A percentile compares a stretch with the other conserved stretches of the same genome.
Evolutionary conservation across 495 filamentous ascomycete genomes (phyloP).

Genomic region (Annulohypoxylon bovei): DNA sequence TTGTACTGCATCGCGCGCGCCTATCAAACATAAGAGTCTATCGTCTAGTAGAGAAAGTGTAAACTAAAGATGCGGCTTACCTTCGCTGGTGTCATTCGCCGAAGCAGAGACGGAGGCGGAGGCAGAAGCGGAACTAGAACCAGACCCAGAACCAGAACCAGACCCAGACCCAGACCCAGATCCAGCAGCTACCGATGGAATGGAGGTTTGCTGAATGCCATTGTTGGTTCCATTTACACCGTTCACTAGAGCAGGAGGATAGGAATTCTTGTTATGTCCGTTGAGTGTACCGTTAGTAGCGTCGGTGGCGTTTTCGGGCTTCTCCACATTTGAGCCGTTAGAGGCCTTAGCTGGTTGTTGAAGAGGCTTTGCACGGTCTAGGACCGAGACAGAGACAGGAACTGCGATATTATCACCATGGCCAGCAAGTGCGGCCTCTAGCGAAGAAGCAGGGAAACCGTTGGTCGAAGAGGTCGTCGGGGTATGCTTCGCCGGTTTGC

Average conservation of each 20-base stretch:
- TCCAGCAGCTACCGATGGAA: not conserved
- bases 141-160: not conserved
- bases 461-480: slow-evolving; percentile 35
- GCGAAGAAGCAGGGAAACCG: slow-evolving; percentile 47
- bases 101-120: slow-evolving; percentile 13
- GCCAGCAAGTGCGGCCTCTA: slow-evolving; percentile 43
- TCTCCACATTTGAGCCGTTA: slow-evolving; percentile 44
- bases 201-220: not conserved
- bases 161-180: not conserved
- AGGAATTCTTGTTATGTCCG: not conserved
- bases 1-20: slow-evolving; percentile 27
- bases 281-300: not conserved
- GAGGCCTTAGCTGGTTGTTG: slow-evolving; percentile 36
- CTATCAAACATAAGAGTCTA: slow-evolving; percentile 41
- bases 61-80: slow-evolving; percentile 30
- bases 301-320: slow-evolving; percentile 28
- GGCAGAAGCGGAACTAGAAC: slow-evolving; percentile 5
- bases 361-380: slow-evolving; percentile 22
- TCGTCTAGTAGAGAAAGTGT: slow-evolving; percentile 4
- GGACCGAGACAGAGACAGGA: not conserved
- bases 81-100: slow-evolving; percentile 25
- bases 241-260: not conserved
- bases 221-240: slow-evolving; percentile 12
- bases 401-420: slow-evolving; percentile 11
- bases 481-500: slow-evolving; percentile 27